A percentile compares a stretch with the other conserved stretches of the same genome.
Conservation (phyloP, 2,329 filamentous ascomycete genomes). For the Sphaerulina populicola region DNA sequence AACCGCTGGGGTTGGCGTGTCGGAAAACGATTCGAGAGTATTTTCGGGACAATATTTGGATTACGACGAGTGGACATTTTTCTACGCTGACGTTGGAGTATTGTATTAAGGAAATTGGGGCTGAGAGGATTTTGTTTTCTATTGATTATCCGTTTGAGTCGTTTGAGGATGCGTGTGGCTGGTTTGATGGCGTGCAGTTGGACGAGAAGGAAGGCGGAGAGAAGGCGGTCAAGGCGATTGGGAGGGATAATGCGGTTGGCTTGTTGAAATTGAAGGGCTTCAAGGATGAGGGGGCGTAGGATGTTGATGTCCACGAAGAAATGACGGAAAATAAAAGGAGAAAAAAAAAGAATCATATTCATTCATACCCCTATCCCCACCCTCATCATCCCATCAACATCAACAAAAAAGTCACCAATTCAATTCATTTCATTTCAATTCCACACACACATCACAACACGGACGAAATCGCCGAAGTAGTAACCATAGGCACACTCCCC, state of each 20-base stretch:
- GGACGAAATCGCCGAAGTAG: constrained; percentile 1
- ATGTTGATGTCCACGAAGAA: no score
- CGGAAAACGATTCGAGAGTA: constrained; percentile 46
- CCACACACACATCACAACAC: not conserved
- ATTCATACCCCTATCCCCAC: no score
- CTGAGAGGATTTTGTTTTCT: constrained; percentile 26
- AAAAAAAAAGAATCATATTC: no score
- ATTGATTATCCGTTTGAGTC: constrained; percentile 30
- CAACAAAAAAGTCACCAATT: not conserved
- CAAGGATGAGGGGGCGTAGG: constrained; percentile 18
- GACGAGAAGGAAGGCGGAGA: constrained; percentile 13
- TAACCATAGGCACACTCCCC: constrained; percentile 4
- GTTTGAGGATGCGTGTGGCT: constrained; percentile 26
- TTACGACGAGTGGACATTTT: constrained; percentile 52
- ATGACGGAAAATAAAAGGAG: no score
- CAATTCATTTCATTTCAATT: no score
- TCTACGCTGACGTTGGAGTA: constrained; percentile 47
- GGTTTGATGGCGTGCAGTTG: constrained; percentile 25
- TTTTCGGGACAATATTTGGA: constrained; percentile 49
- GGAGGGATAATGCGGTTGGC: constrained; percentile 28
- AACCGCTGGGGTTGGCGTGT: constrained; percentile 42
- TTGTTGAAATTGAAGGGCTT: constrained; percentile 25
- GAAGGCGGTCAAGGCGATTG: constrained; percentile 23
- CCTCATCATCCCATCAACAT: no score
- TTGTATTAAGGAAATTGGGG: constrained; percentile 42